phyloP scores from a whole-genome alignment of 164 flowering plant genomes.

The Protea cynaroides region DNA sequence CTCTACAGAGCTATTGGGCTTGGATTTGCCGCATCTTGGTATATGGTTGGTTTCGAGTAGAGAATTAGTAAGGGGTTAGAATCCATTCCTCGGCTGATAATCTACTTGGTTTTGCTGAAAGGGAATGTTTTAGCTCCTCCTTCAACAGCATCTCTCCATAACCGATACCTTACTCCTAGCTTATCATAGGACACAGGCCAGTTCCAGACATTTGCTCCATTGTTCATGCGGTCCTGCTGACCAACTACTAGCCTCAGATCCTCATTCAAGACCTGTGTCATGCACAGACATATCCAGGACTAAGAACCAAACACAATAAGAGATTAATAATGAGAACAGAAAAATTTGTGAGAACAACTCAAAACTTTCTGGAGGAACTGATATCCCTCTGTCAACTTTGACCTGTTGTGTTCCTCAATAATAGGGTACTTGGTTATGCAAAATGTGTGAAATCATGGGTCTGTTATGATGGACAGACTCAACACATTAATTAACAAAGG shows the following conservation, averaged over 20 bases:
- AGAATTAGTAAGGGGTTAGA: neutral
- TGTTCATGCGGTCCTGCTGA: constrained; percentile 88
- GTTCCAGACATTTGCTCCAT: constrained; percentile 91
- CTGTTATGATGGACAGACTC: no score
- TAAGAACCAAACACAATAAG: neutral
- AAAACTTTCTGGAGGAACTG: neutral
- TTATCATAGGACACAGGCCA: constrained; percentile 87
- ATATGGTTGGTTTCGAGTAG: neutral
- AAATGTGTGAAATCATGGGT: no score
- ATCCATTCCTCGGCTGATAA: neutral
- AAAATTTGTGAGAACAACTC: neutral
- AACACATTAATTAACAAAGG: no score
- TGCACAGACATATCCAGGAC: neutral
- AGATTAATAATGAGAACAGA: neutral
- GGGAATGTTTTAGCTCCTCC: constrained; percentile 52
- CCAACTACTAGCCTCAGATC: constrained; percentile 88
- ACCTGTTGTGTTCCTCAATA: no score
- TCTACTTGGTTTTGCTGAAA: constrained; percentile 28
- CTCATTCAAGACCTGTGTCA: constrained; percentile 79
- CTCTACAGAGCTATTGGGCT: neutral
- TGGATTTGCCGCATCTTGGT: neutral
- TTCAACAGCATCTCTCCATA: constrained; percentile 91
- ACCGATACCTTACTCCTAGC: constrained; percentile 86
- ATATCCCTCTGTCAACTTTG: no score
- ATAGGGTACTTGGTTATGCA: no score